Evolutionary conservation across 192 early-diverging fungal species (phyloP), one percentile per base, ranked within the genome.

Genomic region (Pilaira anomala): DNA sequence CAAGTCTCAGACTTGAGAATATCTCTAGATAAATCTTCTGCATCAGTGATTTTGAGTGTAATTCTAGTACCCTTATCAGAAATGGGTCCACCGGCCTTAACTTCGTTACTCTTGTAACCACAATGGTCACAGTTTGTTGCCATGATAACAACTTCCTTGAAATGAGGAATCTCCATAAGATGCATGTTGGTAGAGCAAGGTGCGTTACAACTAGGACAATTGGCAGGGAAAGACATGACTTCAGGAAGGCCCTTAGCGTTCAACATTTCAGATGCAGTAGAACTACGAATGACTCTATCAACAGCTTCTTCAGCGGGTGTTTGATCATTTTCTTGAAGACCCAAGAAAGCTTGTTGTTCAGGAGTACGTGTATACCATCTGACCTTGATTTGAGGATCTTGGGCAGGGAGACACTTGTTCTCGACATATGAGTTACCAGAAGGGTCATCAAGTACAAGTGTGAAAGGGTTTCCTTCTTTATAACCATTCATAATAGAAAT

Each of bases 131-230:
- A 97, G 48, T 80, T 80, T 2, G 94, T 96, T 14, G 93, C 86
- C 95, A 96, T 96, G 65, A 97, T 91, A 48, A 97, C 87, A 12
- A 96, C 91, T 58, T 97, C 88, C 71, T 95, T 96, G 72, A 97
- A 97, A 66, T 97, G 93, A 40, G 94, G 94, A 66, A 97, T 95
- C 57, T 93, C 82, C 51, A 96, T 61, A 63, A 94, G 73, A 40
- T 95, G 91, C 94, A 96, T 95, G 46, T 88, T 92, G 51, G 93
- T 95, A 28, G 92, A 88, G 56, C 85, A 83, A 13, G 67, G 52
- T 13, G 75, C 80, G 40, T 83, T 87, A 79, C 93, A 96, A 30
- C 82, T 67, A 0, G 93, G 94, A 76, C 94, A 96, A 68, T 87
- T 92, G 60, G 90, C 86, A 9, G 83, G 88, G 81, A 96, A 96